Percentiles rank a stretch among this genome's conserved stretches.
Evolutionary conservation across 768 basidiomycete species (phyloP).

Genomic region (Tulasnella sp.): DNA sequence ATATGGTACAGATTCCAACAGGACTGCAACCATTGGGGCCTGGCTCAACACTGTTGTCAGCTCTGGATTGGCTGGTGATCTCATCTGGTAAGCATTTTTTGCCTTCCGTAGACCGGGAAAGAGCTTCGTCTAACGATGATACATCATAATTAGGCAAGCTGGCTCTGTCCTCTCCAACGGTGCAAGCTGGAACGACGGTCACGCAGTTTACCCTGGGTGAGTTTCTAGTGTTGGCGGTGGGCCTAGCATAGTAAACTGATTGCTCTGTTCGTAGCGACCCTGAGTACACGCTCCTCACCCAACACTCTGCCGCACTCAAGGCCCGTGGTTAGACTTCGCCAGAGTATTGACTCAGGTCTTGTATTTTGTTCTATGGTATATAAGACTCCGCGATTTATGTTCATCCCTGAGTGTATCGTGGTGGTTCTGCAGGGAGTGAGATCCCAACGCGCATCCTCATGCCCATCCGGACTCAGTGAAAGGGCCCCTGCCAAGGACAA

Average conservation of each 20-base stretch:
- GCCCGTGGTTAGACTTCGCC: constrained; percentile 36
- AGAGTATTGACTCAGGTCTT: not conserved
- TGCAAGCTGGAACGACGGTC: constrained; percentile 50
- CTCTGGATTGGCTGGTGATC: constrained; percentile 44
- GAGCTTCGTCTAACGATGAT: no score
- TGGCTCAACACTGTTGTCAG: constrained; percentile 41
- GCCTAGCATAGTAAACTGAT: not conserved
- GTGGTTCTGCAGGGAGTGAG: no score
- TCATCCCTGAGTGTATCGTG: no score
- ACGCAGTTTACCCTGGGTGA: constrained; percentile 45
- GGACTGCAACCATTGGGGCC: constrained; percentile 48
- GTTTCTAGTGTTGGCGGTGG: not conserved
- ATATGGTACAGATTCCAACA: constrained; percentile 55
- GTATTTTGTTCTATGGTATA: not conserved
- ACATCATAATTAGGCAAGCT: constrained; percentile 41
- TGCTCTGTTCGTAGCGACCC: constrained; percentile 36
- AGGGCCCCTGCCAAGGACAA: no score
- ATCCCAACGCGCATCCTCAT: no score
- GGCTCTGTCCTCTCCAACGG: constrained; percentile 45
- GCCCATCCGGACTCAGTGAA: no score
- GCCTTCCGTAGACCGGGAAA: no score
- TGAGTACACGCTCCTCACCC: constrained; percentile 44
- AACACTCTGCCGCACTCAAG: constrained; percentile 48
- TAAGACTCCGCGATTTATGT: not conserved
- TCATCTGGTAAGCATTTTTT: constrained; percentile 50